Evolutionary conservation across 2,329 filamentous ascomycete genomes (phyloP).

Genomic region (Ophiostoma quercus): DNA sequence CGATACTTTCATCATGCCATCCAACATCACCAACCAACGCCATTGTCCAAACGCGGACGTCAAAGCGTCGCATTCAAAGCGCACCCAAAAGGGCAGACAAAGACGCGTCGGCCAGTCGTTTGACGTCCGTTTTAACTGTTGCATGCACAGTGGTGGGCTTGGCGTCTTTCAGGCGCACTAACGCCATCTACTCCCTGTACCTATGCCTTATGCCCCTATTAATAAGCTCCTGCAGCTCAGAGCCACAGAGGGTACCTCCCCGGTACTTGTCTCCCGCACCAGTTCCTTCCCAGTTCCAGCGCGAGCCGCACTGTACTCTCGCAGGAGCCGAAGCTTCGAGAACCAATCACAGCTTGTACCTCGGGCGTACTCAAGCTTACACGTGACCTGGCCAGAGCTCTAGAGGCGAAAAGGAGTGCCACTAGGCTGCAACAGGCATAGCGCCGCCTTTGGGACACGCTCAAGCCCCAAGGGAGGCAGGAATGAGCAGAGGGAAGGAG

Average conservation of each 20-base stretch:
- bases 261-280: constrained; percentile 15
- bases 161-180: neutral
- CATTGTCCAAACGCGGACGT: constrained; percentile 3
- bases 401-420: constrained; percentile 28
- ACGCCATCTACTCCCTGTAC: neutral
- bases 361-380: neutral
- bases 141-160: constrained; percentile 10
- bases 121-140: constrained; percentile 9
- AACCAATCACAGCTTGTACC: constrained; percentile 19
- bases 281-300: neutral
- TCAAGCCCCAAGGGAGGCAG: constrained; percentile 33
- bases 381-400: constrained; percentile 17
- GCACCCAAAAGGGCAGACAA: neutral
- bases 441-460: constrained; percentile 18
- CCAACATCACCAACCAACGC: neutral
- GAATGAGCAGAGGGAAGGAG: constrained; percentile 6
- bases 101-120: constrained; percentile 12
- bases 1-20: neutral
- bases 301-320: neutral
- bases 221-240: constrained; percentile 3
- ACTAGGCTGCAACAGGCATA: constrained; percentile 33
- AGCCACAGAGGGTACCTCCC: constrained; percentile 12
- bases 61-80: neutral
- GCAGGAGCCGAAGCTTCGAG: constrained; percentile 13
- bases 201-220: constrained; percentile 5